Conservation (phyloP, 192 early-diverging fungal genomes). For the Gaertneriomyces semiglobifer region DNA sequence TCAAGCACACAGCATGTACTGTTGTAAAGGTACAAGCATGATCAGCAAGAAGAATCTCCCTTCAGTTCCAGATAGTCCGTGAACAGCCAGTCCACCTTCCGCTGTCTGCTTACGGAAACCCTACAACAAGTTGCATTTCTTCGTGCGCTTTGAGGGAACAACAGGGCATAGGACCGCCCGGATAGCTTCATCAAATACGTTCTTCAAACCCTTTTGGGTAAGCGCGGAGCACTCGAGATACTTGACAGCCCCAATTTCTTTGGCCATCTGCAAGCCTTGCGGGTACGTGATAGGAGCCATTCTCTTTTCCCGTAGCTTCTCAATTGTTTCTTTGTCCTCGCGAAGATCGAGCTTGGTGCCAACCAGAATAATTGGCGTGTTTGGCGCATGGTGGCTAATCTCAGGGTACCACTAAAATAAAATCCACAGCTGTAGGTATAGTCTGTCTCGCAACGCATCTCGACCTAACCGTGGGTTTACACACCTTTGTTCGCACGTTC, state of each 20-base stretch:
- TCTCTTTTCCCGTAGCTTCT: slow-evolving; percentile 80
- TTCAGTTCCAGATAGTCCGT: no score
- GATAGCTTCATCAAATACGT: slow-evolving; percentile 98
- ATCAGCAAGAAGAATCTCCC: no score
- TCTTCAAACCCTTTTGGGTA: slow-evolving; percentile 96
- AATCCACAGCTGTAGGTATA: background rate
- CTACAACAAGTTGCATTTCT: slow-evolving; percentile 78
- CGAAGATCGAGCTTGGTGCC: slow-evolving; percentile 98
- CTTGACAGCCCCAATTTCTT: slow-evolving; percentile 84
- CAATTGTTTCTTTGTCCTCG: slow-evolving; percentile 87
- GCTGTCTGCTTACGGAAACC: background rate
- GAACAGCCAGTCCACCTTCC: no score
- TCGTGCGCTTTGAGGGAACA: slow-evolving; percentile 58
- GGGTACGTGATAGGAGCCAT: slow-evolving; percentile 84
- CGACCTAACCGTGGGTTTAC: background rate
- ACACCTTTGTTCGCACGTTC: slow-evolving; percentile 93
- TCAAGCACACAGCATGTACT: no score
- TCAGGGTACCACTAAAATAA: slow-evolving; percentile 84
- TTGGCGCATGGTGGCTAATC: slow-evolving; percentile 91
- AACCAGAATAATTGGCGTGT: slow-evolving; percentile 87
- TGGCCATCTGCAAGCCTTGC: slow-evolving; percentile 83
- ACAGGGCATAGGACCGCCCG: slow-evolving; percentile 82
- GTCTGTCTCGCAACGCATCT: background rate
- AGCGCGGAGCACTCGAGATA: slow-evolving; percentile 98
- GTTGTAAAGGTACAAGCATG: no score